These are phyloP conservation scores for Mortierella sp. DNA, from an alignment of 371 early-diverging fungal species.

Conservation along the genomic window DNA sequence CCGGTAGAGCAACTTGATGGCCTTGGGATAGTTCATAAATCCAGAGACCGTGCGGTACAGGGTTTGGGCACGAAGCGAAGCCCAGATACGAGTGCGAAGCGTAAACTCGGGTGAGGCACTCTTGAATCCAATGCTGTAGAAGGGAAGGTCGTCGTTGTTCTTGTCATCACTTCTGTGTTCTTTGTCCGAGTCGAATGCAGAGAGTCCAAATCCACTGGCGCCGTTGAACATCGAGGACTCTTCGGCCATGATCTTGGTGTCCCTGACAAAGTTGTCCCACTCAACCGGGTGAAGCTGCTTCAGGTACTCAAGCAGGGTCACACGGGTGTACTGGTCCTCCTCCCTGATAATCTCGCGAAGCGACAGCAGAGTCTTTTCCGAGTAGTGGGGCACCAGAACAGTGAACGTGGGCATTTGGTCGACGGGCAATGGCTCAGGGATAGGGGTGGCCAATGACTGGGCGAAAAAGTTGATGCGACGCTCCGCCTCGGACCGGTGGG, in stretches of 20 bases:
- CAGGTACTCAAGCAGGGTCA: slow-evolving; percentile 89
- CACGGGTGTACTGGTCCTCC: slow-evolving; percentile 82
- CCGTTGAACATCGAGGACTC: slow-evolving; percentile 60
- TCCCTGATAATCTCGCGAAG: slow-evolving; percentile 88
- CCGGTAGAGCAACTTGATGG: slow-evolving; percentile 82
- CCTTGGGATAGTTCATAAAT: slow-evolving; percentile 90
- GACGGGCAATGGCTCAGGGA: slow-evolving; percentile 88
- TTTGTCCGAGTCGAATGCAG: slow-evolving; percentile 35
- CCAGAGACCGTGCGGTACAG: slow-evolving; percentile 90
- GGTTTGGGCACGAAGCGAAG: slow-evolving; percentile 90
- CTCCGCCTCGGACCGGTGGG: slow-evolving; percentile 83
- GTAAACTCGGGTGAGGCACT: slow-evolving; percentile 84
- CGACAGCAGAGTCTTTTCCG: slow-evolving; percentile 86
- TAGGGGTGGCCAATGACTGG: slow-evolving; percentile 85
- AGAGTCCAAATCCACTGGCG: slow-evolving; percentile 10
- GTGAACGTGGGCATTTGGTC: slow-evolving; percentile 90
- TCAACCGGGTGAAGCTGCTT: slow-evolving; percentile 87
- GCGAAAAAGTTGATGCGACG: slow-evolving; percentile 90
- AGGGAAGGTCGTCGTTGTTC: slow-evolving; percentile 83
- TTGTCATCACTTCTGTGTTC: slow-evolving; percentile 62
- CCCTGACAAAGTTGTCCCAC: slow-evolving; percentile 93
- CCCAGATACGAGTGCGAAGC: slow-evolving; percentile 90
- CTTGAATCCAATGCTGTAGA: slow-evolving; percentile 86
- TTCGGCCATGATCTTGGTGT: slow-evolving; percentile 83
- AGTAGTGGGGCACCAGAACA: slow-evolving; percentile 89